phyloP scores from a whole-genome alignment of 352 stramenopile species.

The Thraustochytrium striatum region DNA sequence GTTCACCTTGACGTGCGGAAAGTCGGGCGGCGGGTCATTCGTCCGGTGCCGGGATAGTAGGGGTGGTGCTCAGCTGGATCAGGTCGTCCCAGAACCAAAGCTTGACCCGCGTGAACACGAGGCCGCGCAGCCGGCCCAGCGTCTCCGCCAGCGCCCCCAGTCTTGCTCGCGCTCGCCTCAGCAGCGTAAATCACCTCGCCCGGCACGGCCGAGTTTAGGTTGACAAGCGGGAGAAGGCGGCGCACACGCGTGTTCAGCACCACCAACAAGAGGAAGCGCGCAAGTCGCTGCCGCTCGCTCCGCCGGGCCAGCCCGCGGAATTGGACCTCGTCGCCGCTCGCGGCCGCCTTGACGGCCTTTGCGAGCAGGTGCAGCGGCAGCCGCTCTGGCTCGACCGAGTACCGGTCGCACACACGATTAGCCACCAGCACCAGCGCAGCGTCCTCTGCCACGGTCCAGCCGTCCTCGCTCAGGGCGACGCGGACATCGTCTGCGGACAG shows the following conservation, averaged over 20 bases:
- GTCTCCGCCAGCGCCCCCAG: background rate
- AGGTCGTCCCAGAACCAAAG: slow-evolving; percentile 86
- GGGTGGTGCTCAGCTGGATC: slow-evolving; percentile 87
- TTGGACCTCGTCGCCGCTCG: background rate
- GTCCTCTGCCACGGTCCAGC: slow-evolving; percentile 22
- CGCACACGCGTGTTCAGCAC: slow-evolving; percentile 44
- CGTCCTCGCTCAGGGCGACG: background rate
- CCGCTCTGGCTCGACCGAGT: slow-evolving; percentile 45
- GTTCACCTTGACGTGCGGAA: slow-evolving; percentile 95
- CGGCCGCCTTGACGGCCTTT: background rate
- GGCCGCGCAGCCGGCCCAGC: background rate
- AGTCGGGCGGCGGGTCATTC: slow-evolving; percentile 96
- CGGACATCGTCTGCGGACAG: slow-evolving; percentile 75
- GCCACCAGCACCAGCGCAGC: slow-evolving; percentile 38
- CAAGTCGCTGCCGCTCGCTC: background rate
- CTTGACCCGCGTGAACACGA: slow-evolving; percentile 83
- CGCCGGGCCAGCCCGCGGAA: background rate
- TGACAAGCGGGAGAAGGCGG: slow-evolving; percentile 49
- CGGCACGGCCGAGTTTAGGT: slow-evolving; percentile 29
- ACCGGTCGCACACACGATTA: slow-evolving; percentile 47
- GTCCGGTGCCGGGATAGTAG: slow-evolving; percentile 91
- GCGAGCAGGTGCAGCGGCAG: background rate
- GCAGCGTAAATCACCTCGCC: background rate
- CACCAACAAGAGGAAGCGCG: slow-evolving; percentile 48
- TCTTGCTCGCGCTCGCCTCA: background rate